Evolutionary conservation across 805 yeast species (phyloP), one percentile per base, ranked within the genome.

Genomic region (Candida montana): DNA sequence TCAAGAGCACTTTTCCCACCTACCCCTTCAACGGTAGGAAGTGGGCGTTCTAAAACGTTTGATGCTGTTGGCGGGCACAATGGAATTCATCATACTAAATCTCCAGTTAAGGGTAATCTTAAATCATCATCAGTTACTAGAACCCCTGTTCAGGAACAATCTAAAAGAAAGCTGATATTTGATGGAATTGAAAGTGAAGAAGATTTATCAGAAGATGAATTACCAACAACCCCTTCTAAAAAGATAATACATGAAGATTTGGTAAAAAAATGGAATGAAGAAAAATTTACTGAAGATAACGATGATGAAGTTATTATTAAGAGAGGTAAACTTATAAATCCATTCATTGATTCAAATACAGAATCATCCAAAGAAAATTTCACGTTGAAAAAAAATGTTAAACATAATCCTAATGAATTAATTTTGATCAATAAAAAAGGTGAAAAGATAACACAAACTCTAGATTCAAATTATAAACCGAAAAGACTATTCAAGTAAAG

Each of bases 381-480:
- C 26, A 37, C 16, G 16, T 17, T 35, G 13, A 28, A 40, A 18
- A 46, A 26, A 6, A 26, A 26, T 26, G 13, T 5, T 7, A 7
- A 48, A 33, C 48, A 44, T 36, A 40, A 45, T 43, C 48, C 52
- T 15, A 56, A 50, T 34, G 51, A 51, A 30, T 51, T 55, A 26
- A 58, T 60, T n/a, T 54, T 57, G 49, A 47, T 65, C 3, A 59
- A 65, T 44, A 65, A 61, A 45, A 55, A 50, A 33, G 69, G 70
- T 7, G 56, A 61, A 9, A 59, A 53, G n/a, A 49, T 57, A 15
- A 45, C 52, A 17, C 51, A 60, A 39, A 40, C 40, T 28, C 19
- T 41, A 8, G 45, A 41, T 12, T 29, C 41, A 29, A 37, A 46
- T 32, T 57, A 53, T 31, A 57, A 57, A 43, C 65, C 67, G 28